A percentile compares a stretch with the other conserved stretches of the same genome.
Conservation (phyloP, 108 stramenopile species). For the Licmophora abbreviata region DNA sequence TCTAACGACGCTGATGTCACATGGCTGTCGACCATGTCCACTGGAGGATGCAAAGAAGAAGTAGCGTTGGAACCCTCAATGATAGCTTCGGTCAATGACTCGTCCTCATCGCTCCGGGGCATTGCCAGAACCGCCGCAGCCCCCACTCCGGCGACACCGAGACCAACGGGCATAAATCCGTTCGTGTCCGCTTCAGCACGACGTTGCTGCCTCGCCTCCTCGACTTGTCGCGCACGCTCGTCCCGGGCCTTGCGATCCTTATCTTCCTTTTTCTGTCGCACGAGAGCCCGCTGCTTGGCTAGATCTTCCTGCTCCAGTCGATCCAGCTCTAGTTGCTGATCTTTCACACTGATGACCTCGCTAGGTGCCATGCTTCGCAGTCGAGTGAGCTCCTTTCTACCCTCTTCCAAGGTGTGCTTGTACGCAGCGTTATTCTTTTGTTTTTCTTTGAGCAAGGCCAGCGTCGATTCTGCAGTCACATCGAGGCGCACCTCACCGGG, state of each 20-base stretch:
- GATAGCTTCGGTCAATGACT: no score
- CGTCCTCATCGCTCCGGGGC: no score
- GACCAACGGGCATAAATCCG: no score
- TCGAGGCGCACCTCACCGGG: slow-evolving; percentile 60
- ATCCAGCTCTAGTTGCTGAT: slow-evolving; percentile 22
- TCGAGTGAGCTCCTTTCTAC: slow-evolving; percentile 14
- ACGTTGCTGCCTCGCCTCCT: neutral
- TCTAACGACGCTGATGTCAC: no score
- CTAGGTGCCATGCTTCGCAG: slow-evolving; percentile 9
- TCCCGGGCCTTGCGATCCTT: neutral
- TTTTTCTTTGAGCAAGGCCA: slow-evolving; percentile 12
- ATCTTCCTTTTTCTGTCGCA: neutral
- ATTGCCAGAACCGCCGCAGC: no score
- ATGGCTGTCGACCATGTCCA: no score
- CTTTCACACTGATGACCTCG: slow-evolving; percentile 19
- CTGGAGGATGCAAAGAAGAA: no score
- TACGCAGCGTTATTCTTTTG: slow-evolving; percentile 10
- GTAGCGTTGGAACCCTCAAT: no score
- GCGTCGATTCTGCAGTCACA: slow-evolving; percentile 18
- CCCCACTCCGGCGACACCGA: no score
- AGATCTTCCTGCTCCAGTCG: slow-evolving; percentile 10
- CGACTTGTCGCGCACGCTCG: neutral
- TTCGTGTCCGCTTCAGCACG: neutral
- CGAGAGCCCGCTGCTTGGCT: neutral
- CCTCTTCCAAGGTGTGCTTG: slow-evolving; percentile 8